Base-by-base conservation (phyloP, 2,329 filamentous ascomycete species). In the Westerdykella sp. region DNA sequence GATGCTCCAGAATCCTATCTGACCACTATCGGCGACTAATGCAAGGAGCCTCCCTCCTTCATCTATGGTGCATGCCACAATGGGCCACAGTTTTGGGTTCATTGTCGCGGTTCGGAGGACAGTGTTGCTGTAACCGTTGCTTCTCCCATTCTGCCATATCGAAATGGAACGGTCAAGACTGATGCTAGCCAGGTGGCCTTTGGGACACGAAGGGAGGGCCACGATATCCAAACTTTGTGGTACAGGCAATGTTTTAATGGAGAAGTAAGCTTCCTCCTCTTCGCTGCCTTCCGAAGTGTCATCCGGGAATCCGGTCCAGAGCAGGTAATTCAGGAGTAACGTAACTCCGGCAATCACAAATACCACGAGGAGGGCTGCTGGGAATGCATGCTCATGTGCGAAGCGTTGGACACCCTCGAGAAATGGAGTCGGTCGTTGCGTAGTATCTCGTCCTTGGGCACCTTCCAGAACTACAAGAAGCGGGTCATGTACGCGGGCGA, bases 401-500 rank as follows among this genome's bases (percentile, higher is more conserved):
- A 74, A 66, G 28, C 63, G 65, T 11, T 63, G 65, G 13, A 75
- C 45, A 2, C 77, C 76, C 1, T 79, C 75, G 5, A 79, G 60
- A 43, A 83, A 72, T 6, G 72, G 70, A 1, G 73, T 70, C 31
- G 73, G 69, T 9, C 66, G 64, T 4, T 69, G 71, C 15, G 74
- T 73, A 32, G 60, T 62, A 12, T 78, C 77, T 46, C 76, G 80
- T 14, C 86, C 78, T 57, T 86, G 77, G 2, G 85, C 80, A 9
- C 79, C 80, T 47, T 81, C 80, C 9, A 84, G 67, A 4, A 90
- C 83, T 48, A 90, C 83, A 3, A 88, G 75, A 3, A 88, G 68
- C 1, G 86, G 86, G 34, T 89, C 81, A 57, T 85, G 87, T 1
- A 90, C 83, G 36, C 78, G 77, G 16, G 86, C 85, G 14, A 87